phyloP scores from a whole-genome alignment of 257 asterid genomes.

The Eucommia ulmoides region DNA sequence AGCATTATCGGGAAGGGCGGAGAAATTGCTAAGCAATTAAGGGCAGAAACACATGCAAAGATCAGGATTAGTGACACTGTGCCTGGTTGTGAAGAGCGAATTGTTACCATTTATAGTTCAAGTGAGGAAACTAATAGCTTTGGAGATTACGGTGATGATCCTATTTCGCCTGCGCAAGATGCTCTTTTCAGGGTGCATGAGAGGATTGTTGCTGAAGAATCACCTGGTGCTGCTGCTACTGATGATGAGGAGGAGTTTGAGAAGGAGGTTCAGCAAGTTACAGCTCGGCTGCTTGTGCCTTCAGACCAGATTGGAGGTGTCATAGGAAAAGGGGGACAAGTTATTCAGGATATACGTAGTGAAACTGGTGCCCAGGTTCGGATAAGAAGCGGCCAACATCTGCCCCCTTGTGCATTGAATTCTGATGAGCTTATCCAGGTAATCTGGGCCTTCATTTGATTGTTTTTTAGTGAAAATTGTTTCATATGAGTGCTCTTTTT shows the following conservation, averaged over 20 bases:
- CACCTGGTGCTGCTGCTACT: constrained; percentile 31
- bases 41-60: constrained; percentile 71
- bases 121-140: constrained; percentile 62
- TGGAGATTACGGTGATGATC: constrained; percentile 38
- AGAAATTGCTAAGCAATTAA: constrained; percentile 67
- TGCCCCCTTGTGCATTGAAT: constrained; percentile 85
- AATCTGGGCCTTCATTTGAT: constrained; percentile 1
- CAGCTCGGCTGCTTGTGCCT: constrained; percentile 35
- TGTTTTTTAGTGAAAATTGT: neutral
- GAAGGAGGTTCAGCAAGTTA: constrained; percentile 40
- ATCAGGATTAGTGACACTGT: constrained; percentile 75
- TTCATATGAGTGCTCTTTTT: too few species aligned
- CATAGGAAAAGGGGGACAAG: constrained; percentile 46
- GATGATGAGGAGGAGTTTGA: too few species aligned
- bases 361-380: constrained; percentile 75
- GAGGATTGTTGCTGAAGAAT: constrained; percentile 52
- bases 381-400: constrained; percentile 62
- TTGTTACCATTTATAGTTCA: constrained; percentile 64
- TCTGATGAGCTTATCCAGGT: constrained; percentile 92
- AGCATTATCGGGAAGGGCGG: constrained; percentile 89
- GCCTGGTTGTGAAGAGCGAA: constrained; percentile 91
- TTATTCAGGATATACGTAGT: constrained; percentile 33
- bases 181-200: constrained; percentile 80
- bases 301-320: constrained; percentile 53
- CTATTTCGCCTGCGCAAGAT: constrained; percentile 72